Evolutionary conservation across 176 grass and related monocot species (phyloP).

Genomic region (Pontederia paniculata): DNA sequence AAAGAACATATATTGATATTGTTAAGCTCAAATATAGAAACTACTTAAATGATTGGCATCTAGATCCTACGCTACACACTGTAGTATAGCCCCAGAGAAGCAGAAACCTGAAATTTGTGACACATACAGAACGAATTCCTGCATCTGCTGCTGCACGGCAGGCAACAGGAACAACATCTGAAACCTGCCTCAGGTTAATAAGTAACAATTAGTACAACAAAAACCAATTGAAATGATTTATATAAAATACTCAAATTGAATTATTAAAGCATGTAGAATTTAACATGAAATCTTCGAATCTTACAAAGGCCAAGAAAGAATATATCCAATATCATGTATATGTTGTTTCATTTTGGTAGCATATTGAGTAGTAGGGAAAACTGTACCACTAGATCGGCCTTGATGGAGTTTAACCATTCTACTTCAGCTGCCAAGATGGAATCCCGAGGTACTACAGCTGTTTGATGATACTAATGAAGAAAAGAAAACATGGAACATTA

Average conservation of each 20-base stretch:
- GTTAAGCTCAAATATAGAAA: too few species aligned
- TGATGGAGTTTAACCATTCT: constrained; percentile 86
- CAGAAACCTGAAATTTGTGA: constrained; percentile 89
- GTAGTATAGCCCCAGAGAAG: background rate
- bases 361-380: constrained; percentile 1
- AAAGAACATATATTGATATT: too few species aligned
- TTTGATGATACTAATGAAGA: constrained; percentile 65
- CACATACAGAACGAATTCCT: constrained; percentile 87
- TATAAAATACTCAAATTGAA: background rate
- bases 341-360: background rate
- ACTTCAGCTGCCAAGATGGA: constrained; percentile 78
- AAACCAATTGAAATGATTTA: background rate
- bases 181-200: constrained; percentile 36
- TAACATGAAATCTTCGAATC: too few species aligned
- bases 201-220: constrained; percentile 13
- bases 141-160: constrained; percentile 84
- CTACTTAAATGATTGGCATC: too few species aligned
- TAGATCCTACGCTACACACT: constrained; percentile 10
- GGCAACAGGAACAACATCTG: constrained; percentile 87
- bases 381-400: constrained; percentile 81
- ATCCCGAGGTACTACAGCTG: constrained; percentile 78
- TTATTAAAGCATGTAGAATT: background rate
- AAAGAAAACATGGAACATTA: background rate
- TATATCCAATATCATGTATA: background rate
- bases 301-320: background rate